Evolutionary conservation across 1,139 yeast genomes (phyloP).

Genomic region (Suhomyces chickasaworum): DNA sequence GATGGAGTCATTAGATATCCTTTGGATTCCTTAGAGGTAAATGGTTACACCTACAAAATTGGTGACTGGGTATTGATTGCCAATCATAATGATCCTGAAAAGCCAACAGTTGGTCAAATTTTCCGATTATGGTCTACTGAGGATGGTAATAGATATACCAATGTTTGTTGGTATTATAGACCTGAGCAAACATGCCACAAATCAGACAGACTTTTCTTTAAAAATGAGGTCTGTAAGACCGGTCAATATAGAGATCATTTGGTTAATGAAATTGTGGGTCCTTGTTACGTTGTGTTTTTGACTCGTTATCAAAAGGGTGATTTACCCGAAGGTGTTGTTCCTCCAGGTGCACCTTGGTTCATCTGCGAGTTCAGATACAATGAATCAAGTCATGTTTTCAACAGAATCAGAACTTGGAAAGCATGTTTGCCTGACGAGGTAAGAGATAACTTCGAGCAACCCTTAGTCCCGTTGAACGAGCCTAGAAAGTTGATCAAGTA

Average conservation of each 20-base stretch:
- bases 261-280: constrained; percentile 85
- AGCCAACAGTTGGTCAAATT: constrained; percentile 92
- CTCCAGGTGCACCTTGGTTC: constrained; percentile 78
- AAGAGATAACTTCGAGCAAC: constrained; percentile 82
- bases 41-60: constrained; percentile 73
- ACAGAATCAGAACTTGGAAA: constrained; percentile 96
- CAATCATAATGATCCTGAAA: constrained; percentile 83
- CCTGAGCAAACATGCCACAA: constrained; percentile 98
- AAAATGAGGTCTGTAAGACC: constrained; percentile 93
- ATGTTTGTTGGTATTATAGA: constrained; percentile 96
- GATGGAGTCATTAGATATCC: constrained; percentile 68
- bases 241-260: constrained; percentile 96
- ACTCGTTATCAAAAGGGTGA: constrained; percentile 95
- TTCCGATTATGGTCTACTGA: constrained; percentile 88
- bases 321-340: constrained; percentile 66
- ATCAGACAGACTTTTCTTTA: constrained; percentile 82
- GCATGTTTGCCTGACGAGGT: constrained; percentile 98
- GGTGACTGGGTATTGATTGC: constrained; percentile 94
- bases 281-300: constrained; percentile 92
- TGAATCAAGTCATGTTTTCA: constrained; percentile 85
- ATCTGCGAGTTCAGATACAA: constrained; percentile 95
- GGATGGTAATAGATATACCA: constrained; percentile 85
- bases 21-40: constrained; percentile 69
- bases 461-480: constrained; percentile 54
- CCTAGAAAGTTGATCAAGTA: constrained; percentile 70